These are phyloP conservation scores for Lanmaoa rubissima DNA, from an alignment of 768 basidiomycete genomes.

Conservation along the genomic window DNA sequence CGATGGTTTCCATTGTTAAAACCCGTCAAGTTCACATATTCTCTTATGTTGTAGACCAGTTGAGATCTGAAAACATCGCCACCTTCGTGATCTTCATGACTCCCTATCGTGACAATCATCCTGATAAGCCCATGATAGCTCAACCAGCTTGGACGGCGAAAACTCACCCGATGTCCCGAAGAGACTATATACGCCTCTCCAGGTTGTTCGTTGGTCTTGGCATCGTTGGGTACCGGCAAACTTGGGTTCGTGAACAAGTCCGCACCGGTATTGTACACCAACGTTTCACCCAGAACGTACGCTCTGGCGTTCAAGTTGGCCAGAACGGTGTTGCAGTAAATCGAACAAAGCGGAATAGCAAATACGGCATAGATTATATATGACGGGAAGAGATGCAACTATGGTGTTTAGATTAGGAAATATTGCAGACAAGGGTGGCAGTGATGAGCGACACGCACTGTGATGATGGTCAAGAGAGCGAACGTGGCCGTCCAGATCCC, in stretches of 20 bases:
- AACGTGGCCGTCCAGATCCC: conserved; percentile 29
- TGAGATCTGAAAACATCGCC: too few relatives aligned
- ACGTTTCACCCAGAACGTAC: not conserved
- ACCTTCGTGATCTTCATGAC: too few relatives aligned
- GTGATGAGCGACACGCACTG: conserved; percentile 1
- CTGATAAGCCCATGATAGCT: not conserved
- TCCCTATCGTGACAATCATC: not conserved
- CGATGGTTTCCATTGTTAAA: too few relatives aligned
- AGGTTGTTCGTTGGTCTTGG: not conserved
- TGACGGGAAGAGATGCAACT: not conserved
- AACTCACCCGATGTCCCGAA: not conserved
- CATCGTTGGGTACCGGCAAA: too few relatives aligned
- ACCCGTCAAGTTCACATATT: too few relatives aligned
- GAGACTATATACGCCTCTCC: not conserved
- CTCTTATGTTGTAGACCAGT: too few relatives aligned
- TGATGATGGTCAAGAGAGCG: conserved; percentile 30
- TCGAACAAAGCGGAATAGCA: conserved; percentile 1
- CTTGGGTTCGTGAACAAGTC: not conserved
- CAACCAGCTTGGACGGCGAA: not conserved
- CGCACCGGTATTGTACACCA: fast-evolving
- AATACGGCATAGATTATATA: not conserved
- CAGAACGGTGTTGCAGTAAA: conserved; percentile 19
- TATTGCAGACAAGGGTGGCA: not conserved
- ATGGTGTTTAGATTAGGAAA: not conserved
- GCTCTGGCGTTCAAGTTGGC: conserved; percentile 14